phyloP scores from a whole-genome alignment of 1,284 basidiomycete species.

The Melampsora larici-populina region DNA sequence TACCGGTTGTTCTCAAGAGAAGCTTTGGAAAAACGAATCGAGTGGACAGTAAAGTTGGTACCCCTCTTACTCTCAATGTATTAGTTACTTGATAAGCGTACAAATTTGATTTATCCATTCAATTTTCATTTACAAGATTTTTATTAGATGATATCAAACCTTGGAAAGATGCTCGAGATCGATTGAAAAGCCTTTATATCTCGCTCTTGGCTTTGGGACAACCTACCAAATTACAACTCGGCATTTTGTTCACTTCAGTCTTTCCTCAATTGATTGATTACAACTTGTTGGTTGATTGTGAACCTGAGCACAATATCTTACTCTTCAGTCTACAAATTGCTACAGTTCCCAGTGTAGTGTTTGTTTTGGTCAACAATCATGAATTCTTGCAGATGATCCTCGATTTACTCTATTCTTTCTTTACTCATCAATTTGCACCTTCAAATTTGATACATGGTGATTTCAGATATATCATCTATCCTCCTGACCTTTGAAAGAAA shows the following conservation, averaged over 20 bases:
- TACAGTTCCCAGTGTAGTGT: conserved; percentile 77
- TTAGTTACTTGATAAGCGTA: background rate
- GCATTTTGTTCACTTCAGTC: conserved; percentile 74
- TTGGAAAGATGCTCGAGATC: conserved; percentile 77
- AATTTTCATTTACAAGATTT: conserved; percentile 63
- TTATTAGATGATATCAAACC: conserved; percentile 73
- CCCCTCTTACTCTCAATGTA: background rate
- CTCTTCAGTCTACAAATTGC: conserved; percentile 86
- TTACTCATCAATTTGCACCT: conserved; percentile 71
- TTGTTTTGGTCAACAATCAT: conserved; percentile 71
- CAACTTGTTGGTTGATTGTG: conserved; percentile 83
- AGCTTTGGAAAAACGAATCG: conserved; percentile 64
- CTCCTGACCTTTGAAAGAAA: conserved; percentile 48
- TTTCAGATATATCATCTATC: conserved; percentile 63
- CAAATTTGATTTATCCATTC: background rate
- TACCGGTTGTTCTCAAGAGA: conserved; percentile 63
- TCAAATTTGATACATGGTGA: conserved; percentile 54
- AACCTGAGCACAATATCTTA: conserved; percentile 80
- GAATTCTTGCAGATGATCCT: conserved; percentile 72
- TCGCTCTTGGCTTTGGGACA: conserved; percentile 69
- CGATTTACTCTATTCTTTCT: conserved; percentile 77
- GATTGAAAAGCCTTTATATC: conserved; percentile 76
- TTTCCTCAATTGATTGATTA: conserved; percentile 84
- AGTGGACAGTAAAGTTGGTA: conserved; percentile 65
- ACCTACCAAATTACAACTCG: conserved; percentile 71